These are phyloP conservation scores for Sclerospora graminicola DNA, from an alignment of 352 stramenopile genomes.

Conservation along the genomic window DNA sequence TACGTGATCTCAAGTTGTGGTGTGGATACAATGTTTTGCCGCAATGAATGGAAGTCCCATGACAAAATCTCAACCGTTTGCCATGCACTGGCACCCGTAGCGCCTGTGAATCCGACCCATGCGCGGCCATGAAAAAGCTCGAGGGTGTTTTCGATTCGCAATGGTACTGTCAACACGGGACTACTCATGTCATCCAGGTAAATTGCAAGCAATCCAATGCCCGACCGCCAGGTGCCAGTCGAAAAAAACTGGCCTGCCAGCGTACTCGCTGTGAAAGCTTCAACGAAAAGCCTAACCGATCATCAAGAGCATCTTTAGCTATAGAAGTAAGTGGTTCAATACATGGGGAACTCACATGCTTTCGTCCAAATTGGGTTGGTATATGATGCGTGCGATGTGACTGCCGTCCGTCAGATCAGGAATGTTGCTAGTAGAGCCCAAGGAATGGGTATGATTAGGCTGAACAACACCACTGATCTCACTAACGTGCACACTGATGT, in stretches of 20 bases:
- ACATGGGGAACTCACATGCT: slow-evolving; percentile 25
- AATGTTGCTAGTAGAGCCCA: too few species aligned
- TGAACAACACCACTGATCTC: too few species aligned
- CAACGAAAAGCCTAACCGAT: slow-evolving; percentile 35
- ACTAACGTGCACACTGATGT: slow-evolving; percentile 89
- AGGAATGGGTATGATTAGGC: too few species aligned
- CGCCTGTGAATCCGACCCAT: slow-evolving; percentile 88
- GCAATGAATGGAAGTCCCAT: slow-evolving; percentile 68
- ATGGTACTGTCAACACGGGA: slow-evolving; percentile 66
- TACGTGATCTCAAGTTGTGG: slow-evolving; percentile 4
- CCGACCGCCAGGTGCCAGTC: slow-evolving; percentile 38
- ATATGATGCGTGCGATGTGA: slow-evolving; percentile 61
- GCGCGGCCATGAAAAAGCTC: slow-evolving; percentile 74
- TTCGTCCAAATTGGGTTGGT: slow-evolving; percentile 62
- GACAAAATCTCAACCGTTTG: slow-evolving; percentile 85
- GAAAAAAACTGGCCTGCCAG: slow-evolving; percentile 60
- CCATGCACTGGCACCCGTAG: slow-evolving; percentile 74
- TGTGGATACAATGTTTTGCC: slow-evolving; percentile 20
- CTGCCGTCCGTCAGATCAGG: slow-evolving; percentile 54
- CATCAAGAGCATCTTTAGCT: slow-evolving; percentile 8
- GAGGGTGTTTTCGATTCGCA: slow-evolving; percentile 78
- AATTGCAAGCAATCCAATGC: slow-evolving; percentile 72
- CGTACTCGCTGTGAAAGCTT: slow-evolving; percentile 42
- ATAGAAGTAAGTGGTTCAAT: not conserved
- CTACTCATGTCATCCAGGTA: slow-evolving; percentile 84